Evolutionary conservation across 352 stramenopile species (phyloP), one percentile per base, ranked within the genome.

Genomic region (Peronospora farinosa): DNA sequence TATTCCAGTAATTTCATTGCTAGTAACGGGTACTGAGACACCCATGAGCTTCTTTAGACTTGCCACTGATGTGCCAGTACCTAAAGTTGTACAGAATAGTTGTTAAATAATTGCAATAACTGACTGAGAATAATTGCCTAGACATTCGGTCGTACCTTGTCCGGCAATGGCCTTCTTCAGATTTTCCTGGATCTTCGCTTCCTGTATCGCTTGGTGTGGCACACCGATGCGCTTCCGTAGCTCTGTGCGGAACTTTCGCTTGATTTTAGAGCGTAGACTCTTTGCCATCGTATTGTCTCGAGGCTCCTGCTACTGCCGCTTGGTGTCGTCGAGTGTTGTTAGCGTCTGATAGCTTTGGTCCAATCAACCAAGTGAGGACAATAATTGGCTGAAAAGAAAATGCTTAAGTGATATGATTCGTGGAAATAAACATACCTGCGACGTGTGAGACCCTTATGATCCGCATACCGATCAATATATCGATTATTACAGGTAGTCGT

Each of bases 211-310:
- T 56, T 84, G 67, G 64, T 88, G 79, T 23, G 79, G 79, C 55
- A 88, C 78, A 40, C 82, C 82, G 50, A 93, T 80, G 49, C 73
- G 74, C 64, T 89, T 79, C 44, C 79, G 78, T 54, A 93, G 68
- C 70, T 93, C 79, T 58, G 78, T 86, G 58, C 82, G 82, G 72
- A 90, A 93, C 66, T 81, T 84, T 60, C 81, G 79, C 76, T 93
- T 93, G 67, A 93, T 88, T 72, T 93, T 93, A 47, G 82, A 93
- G 58, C 82, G 79, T 65, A 93, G 63, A 74, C 75, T 86, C 77
- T 93, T 93, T 45, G 79, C 82, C 82, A 93, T 93, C 50, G 57
- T 83, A 33, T 51, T 36, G 17, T 36, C 27, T 41, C 19, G 38
- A 9, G 17, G 25, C 30, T 52, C 15, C 35, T 37, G 42, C 7